Evolutionary conservation across 108 stramenopile species (phyloP), one percentile per base, ranked within the genome.

Genomic region (Schizochytrium sp.): DNA sequence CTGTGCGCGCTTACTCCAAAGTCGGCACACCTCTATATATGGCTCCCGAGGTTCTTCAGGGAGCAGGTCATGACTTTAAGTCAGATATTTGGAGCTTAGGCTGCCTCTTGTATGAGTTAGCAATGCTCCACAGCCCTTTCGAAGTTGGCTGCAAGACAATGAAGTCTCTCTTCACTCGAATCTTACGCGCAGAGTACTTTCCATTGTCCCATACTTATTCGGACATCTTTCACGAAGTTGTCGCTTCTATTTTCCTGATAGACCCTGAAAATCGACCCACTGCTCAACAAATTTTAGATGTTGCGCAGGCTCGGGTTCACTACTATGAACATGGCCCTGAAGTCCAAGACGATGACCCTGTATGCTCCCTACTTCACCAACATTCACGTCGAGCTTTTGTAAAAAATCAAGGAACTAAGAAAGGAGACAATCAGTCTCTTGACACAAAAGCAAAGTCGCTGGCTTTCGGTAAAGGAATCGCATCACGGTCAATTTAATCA

Each of bases 1-100:
- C 88, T 28, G 44, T 53, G 13, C 56, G 91, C 2, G 90, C 90
- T 46, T 7, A 72, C 58, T 88, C 91, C 58, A 59, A 61, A 3
- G 91, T 91, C 15, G 92, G 91, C 42, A 94, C 93, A 19, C 94
- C 94, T 0, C 93, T 93, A 61, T 93, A 93, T 88, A 88, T 93
- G 60, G 87, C 72, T 42, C 93, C 93, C n/a, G 93, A 94, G 92
- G 59, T 93, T 5, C 10, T 64, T 12, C 45, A 61, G 4, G 88
- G 61, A 49, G 40, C 38, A 8, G 61, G 40, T 4, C 60, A 88
- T 56, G 87, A 89, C 72, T 88, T 88, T 49, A 92, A 92, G 83
- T 64, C 61, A 3, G 91, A 92, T 53, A 72, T 92, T 10, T 92
- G 91, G 91, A 89, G 88, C 64, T n/a, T 92, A 8, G 91, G 91